A percentile compares a stretch with the other conserved stretches of the same genome.
Conservation (phyloP, 805 yeast genomes). For the Cyberlindnera sargentensis region DNA sequence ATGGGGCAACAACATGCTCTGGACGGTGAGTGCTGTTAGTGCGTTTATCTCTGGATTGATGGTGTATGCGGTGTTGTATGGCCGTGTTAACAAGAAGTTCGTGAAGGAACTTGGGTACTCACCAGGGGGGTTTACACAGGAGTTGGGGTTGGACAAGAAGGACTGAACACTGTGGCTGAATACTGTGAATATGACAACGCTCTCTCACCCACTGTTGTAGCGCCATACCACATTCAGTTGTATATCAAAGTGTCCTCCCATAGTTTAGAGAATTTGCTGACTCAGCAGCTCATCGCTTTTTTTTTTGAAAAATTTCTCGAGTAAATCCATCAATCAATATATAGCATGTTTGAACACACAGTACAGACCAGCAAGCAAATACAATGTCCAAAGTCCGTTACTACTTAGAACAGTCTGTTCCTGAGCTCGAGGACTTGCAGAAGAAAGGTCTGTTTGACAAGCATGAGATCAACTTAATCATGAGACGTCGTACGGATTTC, state of each 20-base stretch:
- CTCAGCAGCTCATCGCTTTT: neutral
- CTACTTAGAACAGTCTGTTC: conserved; percentile 65
- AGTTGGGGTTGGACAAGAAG: conserved; percentile 16
- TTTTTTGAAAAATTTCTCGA: no score
- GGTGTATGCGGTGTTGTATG: conserved; percentile 12
- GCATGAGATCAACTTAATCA: conserved; percentile 73
- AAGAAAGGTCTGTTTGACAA: conserved; percentile 76
- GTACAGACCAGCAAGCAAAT: neutral
- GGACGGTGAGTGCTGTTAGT: neutral
- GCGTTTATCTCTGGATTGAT: conserved; percentile 5
- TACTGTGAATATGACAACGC: neutral
- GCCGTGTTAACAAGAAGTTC: conserved; percentile 13
- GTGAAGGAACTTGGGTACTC: conserved; percentile 15
- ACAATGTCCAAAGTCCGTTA: conserved; percentile 40
- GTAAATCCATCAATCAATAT: no score
- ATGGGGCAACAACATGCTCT: neutral
- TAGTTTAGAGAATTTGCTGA: neutral
- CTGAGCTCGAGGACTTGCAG: conserved; percentile 85
- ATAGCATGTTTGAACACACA: neutral
- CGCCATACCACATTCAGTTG: neutral
- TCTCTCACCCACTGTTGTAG: no score
- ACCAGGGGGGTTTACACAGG: conserved; percentile 12
- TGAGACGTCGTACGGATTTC: conserved; percentile 92
- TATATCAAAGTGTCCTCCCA: neutral
- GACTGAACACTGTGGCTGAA: conserved; percentile 2